Evolutionary conservation across 2,329 filamentous ascomycete species (phyloP), one percentile per base, ranked within the genome.

Genomic region (Aureobasidium sp.): DNA sequence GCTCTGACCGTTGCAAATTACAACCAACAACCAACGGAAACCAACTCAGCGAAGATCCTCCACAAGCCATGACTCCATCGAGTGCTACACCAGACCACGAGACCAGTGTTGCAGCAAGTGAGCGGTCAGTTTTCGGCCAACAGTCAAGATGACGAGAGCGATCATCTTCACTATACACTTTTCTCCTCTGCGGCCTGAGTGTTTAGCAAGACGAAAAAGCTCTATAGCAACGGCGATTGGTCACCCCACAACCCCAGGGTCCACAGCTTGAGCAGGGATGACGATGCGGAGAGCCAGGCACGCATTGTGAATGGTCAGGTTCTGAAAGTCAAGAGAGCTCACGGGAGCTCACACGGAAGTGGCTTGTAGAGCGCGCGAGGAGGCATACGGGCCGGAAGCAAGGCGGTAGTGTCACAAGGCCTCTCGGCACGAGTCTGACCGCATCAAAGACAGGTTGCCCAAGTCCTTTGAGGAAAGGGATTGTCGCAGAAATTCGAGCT

Each of bases 201-300:
- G 45, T 23, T 46, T 10, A 47, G 29, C 33, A 58, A 49, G 35
- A 21, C 17, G 10, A 47, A 55, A 49, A 37, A 49, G 25, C n/a
- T 49, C 9, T 25, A 38, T 17, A 45, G 10, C 21, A n/a, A 29
- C 19, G 17, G 55, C 43, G 55, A 58, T 58, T 58, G 42, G 55
- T 25, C 35, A n/a, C 33, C 35, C 55, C 43, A 7, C 40, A 49
- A 38, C n/a, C 27, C 42, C 45, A 61, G 60, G 60, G 60, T 61
- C 60, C 42, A 46, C 38, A 27, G 46, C 40, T 29, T 27, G 54
- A 47, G 31, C 40, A 61, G 3, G 53, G 53, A 61, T 61, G 60
- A 61, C 54, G 46, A 17, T 57, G 60, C 49, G 60, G 51, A 51
- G 53, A 17, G 29, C 60, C 45, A 58, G 54, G 60, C 54, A 61